Conservation (phyloP, 2,329 filamentous ascomycete species). For the Xylariales sp. region DNA sequence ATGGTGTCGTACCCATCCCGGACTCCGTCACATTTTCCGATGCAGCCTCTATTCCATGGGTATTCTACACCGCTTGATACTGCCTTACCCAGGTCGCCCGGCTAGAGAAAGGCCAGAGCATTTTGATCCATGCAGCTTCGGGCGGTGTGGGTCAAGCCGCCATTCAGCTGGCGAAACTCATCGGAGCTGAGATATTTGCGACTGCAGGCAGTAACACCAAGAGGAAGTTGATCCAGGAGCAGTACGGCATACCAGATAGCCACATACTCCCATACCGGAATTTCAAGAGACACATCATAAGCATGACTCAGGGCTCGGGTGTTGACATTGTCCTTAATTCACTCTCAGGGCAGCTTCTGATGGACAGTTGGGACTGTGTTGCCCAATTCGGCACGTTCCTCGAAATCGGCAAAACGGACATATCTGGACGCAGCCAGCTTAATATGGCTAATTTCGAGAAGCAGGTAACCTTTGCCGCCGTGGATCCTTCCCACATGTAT, state of each 20-base stretch:
- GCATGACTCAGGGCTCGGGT: neutral
- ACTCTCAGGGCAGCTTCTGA: conserved; percentile 15
- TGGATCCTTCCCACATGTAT: conserved; percentile 1
- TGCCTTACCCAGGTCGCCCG: conserved; percentile 21
- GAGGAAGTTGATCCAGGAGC: neutral
- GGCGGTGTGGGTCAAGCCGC: conserved; percentile 19
- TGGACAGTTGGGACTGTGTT: neutral
- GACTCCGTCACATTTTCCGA: conserved; percentile 17
- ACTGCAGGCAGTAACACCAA: neutral
- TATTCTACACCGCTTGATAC: conserved; percentile 23
- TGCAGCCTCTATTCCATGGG: conserved; percentile 22
- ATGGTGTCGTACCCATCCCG: conserved; percentile 19
- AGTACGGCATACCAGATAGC: neutral
- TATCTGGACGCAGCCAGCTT: conserved; percentile 23
- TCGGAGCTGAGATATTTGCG: conserved; percentile 18
- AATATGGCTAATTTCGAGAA: conserved; percentile 28
- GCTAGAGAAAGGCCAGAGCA: conserved; percentile 17
- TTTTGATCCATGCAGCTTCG: conserved; percentile 20
- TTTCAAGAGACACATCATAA: neutral
- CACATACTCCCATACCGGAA: neutral
- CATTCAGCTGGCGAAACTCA: conserved; percentile 14
- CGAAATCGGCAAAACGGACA: conserved; percentile 18
- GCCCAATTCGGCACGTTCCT: neutral
- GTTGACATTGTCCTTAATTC: conserved; percentile 10
- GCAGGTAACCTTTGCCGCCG: neutral